phyloP scores from a whole-genome alignment of 495 filamentous ascomycete genomes.

The Glonium stellatum region DNA sequence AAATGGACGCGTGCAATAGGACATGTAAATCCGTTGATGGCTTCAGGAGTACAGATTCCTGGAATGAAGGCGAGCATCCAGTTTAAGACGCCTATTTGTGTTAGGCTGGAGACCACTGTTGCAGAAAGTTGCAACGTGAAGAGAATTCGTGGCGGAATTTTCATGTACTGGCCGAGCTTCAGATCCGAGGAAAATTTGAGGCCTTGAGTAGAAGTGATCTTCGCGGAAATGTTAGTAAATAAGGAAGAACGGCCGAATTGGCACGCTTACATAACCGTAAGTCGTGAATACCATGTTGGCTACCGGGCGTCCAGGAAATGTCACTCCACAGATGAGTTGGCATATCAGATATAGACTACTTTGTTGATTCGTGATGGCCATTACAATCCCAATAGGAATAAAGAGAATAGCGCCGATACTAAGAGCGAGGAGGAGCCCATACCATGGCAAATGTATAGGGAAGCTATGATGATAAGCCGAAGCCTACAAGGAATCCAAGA shows the following conservation, averaged over 20 bases:
- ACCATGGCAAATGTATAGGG: slow-evolving; percentile 69
- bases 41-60: slow-evolving; percentile 66
- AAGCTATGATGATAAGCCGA: slow-evolving; percentile 44
- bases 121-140: slow-evolving; percentile 77
- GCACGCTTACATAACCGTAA: slow-evolving; percentile 49
- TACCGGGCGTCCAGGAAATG: slow-evolving; percentile 75
- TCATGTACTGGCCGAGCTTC: slow-evolving; percentile 90
- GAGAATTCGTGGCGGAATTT: slow-evolving; percentile 74
- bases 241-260: not conserved
- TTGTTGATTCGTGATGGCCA: slow-evolving; percentile 80
- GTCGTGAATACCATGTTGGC: slow-evolving; percentile 88
- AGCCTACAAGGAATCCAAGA: not conserved
- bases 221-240: slow-evolving; percentile 21
- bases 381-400: slow-evolving; percentile 76
- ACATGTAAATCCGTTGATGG: slow-evolving; percentile 80
- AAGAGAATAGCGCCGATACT: slow-evolving; percentile 66
- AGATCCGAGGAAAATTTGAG: slow-evolving; percentile 81
- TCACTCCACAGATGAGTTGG: slow-evolving; percentile 68
- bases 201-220: slow-evolving; percentile 75
- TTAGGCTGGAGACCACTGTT: slow-evolving; percentile 68
- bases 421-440: slow-evolving; percentile 67
- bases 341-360: slow-evolving; percentile 75
- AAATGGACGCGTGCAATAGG: slow-evolving; percentile 84
- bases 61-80: slow-evolving; percentile 82
- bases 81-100: slow-evolving; percentile 74